Evolutionary conservation across 176 grass and related monocot genomes (phyloP).

Genomic region (Avena sativa): DNA sequence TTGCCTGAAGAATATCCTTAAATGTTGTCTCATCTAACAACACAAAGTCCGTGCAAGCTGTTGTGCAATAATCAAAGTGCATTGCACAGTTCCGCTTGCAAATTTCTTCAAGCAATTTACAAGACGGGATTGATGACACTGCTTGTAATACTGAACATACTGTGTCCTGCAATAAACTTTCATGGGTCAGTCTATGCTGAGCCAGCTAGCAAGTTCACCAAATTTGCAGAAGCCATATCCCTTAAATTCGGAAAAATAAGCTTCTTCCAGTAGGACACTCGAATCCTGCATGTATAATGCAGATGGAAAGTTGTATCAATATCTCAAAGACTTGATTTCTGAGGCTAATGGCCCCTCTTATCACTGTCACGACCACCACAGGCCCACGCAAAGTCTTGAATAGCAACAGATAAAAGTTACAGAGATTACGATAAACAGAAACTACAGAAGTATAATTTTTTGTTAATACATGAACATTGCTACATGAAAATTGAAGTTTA

Average conservation of each 20-base stretch:
- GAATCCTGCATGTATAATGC: slow-evolving; percentile 63
- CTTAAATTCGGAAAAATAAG: slow-evolving; percentile 62
- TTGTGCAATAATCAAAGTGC: slow-evolving; percentile 98
- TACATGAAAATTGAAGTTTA: slow-evolving; percentile 12
- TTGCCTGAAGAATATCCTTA: slow-evolving; percentile 90
- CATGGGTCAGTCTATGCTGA: slow-evolving; percentile 63
- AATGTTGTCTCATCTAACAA: slow-evolving; percentile 87
- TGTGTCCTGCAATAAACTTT: slow-evolving; percentile 95
- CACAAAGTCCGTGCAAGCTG: slow-evolving; percentile 82
- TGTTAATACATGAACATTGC: neutral
- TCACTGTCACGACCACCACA: slow-evolving; percentile 40
- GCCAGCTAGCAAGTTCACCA: slow-evolving; percentile 71
- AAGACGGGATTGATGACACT: slow-evolving; percentile 83
- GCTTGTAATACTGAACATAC: slow-evolving; percentile 81
- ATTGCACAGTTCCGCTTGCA: slow-evolving; percentile 89
- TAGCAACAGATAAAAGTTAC: slow-evolving; percentile 44
- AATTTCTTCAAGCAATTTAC: slow-evolving; percentile 86
- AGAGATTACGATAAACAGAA: slow-evolving; percentile 7
- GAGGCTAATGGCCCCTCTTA: slow-evolving; percentile 51
- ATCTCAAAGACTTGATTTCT: slow-evolving; percentile 57
- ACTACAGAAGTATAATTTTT: slow-evolving; percentile 32
- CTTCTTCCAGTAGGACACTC: slow-evolving; percentile 63
- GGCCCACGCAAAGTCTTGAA: slow-evolving; percentile 39
- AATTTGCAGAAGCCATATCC: slow-evolving; percentile 70
- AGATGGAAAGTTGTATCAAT: slow-evolving; percentile 68